A percentile compares a stretch with the other conserved stretches of the same genome.
Evolutionary conservation across 352 stramenopile genomes (phyloP).

Genomic region (Pythium periplocum): DNA sequence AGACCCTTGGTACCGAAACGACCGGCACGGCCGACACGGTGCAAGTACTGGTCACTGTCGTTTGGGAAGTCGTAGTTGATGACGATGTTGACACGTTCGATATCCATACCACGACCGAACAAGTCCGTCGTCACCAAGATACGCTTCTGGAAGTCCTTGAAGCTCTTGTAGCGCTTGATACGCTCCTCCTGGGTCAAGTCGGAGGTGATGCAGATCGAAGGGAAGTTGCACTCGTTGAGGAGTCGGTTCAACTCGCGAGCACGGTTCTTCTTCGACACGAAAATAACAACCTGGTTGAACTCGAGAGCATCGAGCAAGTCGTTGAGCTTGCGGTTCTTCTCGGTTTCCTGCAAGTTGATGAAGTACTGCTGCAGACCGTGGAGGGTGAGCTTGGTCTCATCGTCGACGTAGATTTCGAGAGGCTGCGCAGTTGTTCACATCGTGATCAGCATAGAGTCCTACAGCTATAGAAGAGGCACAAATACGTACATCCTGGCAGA

Average conservation of each 20-base stretch:
- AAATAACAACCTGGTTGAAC: conserved; percentile 99
- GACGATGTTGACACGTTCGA: conserved; percentile 99
- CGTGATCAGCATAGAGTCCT: not conserved
- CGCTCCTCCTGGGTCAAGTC: conserved; percentile 97
- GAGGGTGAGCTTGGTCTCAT: conserved; percentile 99
- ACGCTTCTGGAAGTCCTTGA: conserved; percentile 99
- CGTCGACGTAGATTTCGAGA: conserved; percentile 99
- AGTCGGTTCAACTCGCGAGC: conserved; percentile 97
- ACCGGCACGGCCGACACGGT: conserved; percentile 97
- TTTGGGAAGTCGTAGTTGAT: conserved; percentile 99
- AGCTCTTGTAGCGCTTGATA: conserved; percentile 99
- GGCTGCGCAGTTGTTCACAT: conserved; percentile 44
- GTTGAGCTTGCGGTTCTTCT: conserved; percentile 99
- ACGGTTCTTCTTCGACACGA: conserved; percentile 96
- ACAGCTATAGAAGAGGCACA: not conserved
- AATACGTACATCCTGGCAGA: conserved; percentile 95
- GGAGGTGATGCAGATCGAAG: conserved; percentile 98
- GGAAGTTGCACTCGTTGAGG: conserved; percentile 99
- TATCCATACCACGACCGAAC: conserved; percentile 99
- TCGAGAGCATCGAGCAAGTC: conserved; percentile 99
- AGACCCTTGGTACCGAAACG: conserved; percentile 99
- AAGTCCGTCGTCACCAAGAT: conserved; percentile 99
- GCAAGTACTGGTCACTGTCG: conserved; percentile 98
- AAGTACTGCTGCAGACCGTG: conserved; percentile 99
- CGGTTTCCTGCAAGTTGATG: conserved; percentile 97